Percentiles rank a stretch among this genome's conserved stretches.
Evolutionary conservation across 1,284 basidiomycete genomes (phyloP).

Genomic region (Cutaneotrichosporon sp.): DNA sequence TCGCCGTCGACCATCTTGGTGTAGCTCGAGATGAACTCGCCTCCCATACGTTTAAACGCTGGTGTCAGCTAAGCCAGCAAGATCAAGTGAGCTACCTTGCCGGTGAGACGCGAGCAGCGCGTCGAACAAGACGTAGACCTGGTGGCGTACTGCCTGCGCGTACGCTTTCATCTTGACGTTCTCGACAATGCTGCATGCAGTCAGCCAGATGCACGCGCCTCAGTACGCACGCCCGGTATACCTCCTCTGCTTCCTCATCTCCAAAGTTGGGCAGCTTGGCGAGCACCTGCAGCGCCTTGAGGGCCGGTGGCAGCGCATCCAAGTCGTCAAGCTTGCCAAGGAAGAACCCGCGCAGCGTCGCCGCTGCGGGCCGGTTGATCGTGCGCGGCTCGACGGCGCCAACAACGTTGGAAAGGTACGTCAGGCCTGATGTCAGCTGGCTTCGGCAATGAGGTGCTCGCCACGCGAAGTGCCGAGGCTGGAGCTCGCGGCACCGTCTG

Average conservation of each 20-base stretch:
- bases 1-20: conserved; percentile 80
- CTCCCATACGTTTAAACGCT: conserved; percentile 68
- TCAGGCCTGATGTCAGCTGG: conserved; percentile 33
- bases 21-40: conserved; percentile 69
- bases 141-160: conserved; percentile 73
- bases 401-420: conserved; percentile 56
- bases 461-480: too few species aligned
- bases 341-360: conserved; percentile 77
- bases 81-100: conserved; percentile 52
- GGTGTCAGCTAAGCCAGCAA: not conserved
- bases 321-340: conserved; percentile 78
- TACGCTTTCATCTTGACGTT: conserved; percentile 76
- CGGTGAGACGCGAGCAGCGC: conserved; percentile 67
- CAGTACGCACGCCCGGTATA: conserved; percentile 64
- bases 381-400: conserved; percentile 57
- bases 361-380: conserved; percentile 80
- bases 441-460: not conserved
- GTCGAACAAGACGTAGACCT: conserved; percentile 78
- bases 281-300: conserved; percentile 67
- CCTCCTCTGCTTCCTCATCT: conserved; percentile 62
- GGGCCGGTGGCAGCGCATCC: conserved; percentile 69
- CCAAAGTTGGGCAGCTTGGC: conserved; percentile 63
- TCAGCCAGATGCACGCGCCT: not conserved
- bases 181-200: conserved; percentile 60
- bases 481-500: too few species aligned